Base-by-base conservation (phyloP, 176 grass and related monocot genomes). In the Musa acuminata region DNA sequence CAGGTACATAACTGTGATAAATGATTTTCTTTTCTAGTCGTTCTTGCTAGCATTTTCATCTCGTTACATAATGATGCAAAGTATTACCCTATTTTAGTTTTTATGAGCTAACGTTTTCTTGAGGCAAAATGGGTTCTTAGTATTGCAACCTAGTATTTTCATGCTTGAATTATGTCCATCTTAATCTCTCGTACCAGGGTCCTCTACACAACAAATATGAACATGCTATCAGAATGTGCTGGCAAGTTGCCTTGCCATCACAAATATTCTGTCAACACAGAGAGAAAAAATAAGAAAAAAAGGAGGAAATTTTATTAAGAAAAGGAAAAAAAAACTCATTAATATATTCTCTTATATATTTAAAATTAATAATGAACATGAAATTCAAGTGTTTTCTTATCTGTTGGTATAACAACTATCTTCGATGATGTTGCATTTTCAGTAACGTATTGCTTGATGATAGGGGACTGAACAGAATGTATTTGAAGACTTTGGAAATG, bases 401-500 rank as follows among this genome's bases (percentile, higher is more conserved):
- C n/a, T 11, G 35, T 67, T 35, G 8, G 14, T 69, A 19, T 8
- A 69, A 69, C 11, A 70, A 50, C 9, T 2, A 20, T 70, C 67
- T n/a, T 69, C 25, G 11, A 58, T 58, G 54, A 5, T 5, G 13
- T 17, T 57, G 17, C 49, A 71, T 20, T 55, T 35, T 23, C 49
- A 73, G 24, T 49, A 4, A 23, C 25, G 16, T 69, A 13, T 51
- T 75, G 59, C 29, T 66, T 51, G 57, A 26, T 69, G 17, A 23
- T 23, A 79, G 53, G 26, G 59, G 26, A 53, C 4, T 23, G 20
- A 68, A 71, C 76, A 86, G 90, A 78, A 84, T 81, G 80, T 55
- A 21, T 82, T 82, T 75, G 84, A 86, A 80, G 88, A 98, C 68
- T 51, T 90, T 70, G 83, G 83, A 62, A 48, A 35, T 63, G 83